Conservation (phyloP, 345 rosid species). For the Zanthoxylum bungeanum region DNA sequence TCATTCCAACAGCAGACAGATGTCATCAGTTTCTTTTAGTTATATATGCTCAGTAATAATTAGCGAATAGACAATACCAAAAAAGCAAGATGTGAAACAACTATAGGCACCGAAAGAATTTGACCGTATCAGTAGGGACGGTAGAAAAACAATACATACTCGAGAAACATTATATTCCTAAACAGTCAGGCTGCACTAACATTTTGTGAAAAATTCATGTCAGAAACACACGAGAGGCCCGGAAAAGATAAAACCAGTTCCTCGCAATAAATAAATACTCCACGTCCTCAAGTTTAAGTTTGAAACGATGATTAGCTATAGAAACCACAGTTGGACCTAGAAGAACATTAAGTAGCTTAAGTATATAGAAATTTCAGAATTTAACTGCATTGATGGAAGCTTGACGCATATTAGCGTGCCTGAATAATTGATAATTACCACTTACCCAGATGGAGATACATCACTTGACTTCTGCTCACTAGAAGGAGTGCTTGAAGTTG, state of each 20-base stretch:
- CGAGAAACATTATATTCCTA: not conserved
- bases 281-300: not conserved
- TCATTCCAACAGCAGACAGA: not conserved
- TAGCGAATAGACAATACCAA: not conserved
- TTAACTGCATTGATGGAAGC: not conserved
- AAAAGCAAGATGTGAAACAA: too few species aligned
- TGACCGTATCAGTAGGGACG: not conserved
- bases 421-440: slow-evolving; percentile 10
- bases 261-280: too few species aligned
- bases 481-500: slow-evolving; percentile 55
- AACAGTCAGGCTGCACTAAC: not conserved
- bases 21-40: not conserved
- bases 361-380: not conserved
- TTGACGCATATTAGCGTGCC: not conserved
- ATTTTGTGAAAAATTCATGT: not conserved
- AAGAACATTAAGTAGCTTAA: not conserved
- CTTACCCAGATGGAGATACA: slow-evolving; percentile 63
- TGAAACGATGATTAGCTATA: not conserved
- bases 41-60: not conserved
- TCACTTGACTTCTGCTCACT: slow-evolving; percentile 73
- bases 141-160: not conserved
- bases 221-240: not conserved
- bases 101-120: not conserved
- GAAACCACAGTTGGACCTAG: not conserved
- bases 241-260: not conserved